Evolutionary conservation across 345 rosid genomes (phyloP), one percentile per base, ranked within the genome.

Genomic region (Kernera saxatilis): DNA sequence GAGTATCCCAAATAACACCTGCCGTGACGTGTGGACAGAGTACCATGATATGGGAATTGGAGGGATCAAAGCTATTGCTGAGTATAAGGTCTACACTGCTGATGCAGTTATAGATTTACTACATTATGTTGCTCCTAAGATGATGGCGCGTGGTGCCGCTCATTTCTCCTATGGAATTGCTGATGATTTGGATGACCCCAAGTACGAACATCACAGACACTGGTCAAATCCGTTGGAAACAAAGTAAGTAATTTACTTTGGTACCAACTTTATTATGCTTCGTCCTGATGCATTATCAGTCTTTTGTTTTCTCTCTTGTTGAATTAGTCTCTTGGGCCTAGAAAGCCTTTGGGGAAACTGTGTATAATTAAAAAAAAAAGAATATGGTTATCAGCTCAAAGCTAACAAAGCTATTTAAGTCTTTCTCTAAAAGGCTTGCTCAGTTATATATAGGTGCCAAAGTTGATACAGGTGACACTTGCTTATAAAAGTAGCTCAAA

Each of bases 161-260:
- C 96, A 91, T 81, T 94, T 86, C 81, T 94, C 99, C 4, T 89
- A 88, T 54, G 96, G 98, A 49, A 84, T 94, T 78, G 99, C 98
- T 5, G 93, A 94, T 75, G 79, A 89, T 81, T 86, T 94, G 81
- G 93, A 91, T 66, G 96, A 94, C 70, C 95, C 88, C 5, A 84
- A 91, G 54, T 91, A 94, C 63, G 18, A 78, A 15, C 89, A 94
- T 76, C 85, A 78, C 81, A 92, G 83, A 81, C 87, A 88, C 67
- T 94, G 99, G 98, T 94, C 98, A 23, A 94, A 91, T 67, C 98
- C 99, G 39, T 73, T 94, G 79, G 99, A 91, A 72, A 89, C 96
- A 64, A 84, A 75, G 99, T 94, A 77, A 86, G 95, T 55, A 62
- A 48, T 58, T 19, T 62, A 35, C 60, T 49, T 76, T 57, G 10